Conservation (phyloP, 805 yeast genomes). For the Schizosaccharomyces osmophilus region DNA sequence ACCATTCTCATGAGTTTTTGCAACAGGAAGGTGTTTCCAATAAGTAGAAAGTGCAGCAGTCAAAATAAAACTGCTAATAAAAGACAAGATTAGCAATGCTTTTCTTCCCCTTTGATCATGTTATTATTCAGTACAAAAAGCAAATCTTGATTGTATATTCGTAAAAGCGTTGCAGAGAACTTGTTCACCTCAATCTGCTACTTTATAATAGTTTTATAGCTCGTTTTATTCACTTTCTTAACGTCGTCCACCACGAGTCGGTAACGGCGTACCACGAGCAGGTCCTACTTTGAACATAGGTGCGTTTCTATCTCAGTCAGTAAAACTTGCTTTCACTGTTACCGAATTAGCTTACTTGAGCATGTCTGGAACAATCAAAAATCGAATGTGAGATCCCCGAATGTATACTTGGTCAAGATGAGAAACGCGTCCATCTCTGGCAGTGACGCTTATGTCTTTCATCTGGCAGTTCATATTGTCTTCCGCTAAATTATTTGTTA, state of each 20-base stretch:
- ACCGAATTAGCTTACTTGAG: constrained; percentile 18
- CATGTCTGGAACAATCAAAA: constrained; percentile 72
- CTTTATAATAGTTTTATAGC: no score
- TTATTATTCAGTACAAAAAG: no score
- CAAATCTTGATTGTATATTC: no score
- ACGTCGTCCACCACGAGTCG: background rate
- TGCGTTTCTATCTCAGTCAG: constrained; percentile 26
- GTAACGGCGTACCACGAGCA: background rate
- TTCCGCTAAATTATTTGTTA: constrained; percentile 21
- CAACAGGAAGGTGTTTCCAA: no score
- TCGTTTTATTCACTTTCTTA: background rate
- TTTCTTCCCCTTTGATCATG: no score
- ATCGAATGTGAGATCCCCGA: constrained; percentile 73
- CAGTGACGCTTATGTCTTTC: constrained; percentile 56
- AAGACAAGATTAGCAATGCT: no score
- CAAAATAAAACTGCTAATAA: no score
- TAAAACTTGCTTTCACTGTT: background rate
- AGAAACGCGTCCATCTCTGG: constrained; percentile 46
- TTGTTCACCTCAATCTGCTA: no score
- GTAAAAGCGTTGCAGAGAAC: no score
- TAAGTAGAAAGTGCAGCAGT: no score
- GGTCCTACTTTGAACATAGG: constrained; percentile 45
- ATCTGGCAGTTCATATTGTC: constrained; percentile 87
- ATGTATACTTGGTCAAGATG: constrained; percentile 68
- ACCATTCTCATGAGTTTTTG: no score